phyloP scores from a whole-genome alignment of 2,329 filamentous ascomycete genomes.

The Rugonectria rugulosa region DNA sequence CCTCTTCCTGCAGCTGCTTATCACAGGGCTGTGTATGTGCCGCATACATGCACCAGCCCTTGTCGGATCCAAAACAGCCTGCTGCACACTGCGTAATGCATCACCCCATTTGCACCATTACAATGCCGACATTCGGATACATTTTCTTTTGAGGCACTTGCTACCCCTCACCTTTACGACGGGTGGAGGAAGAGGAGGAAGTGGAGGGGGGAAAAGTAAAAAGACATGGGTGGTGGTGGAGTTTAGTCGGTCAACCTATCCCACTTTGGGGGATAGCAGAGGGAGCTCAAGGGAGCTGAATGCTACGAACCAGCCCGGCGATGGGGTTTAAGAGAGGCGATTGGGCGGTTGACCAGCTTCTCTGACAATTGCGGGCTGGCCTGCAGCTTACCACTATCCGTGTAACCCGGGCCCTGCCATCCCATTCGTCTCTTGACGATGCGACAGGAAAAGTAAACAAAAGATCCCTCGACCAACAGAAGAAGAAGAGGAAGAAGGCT shows the following conservation, averaged over 20 bases:
- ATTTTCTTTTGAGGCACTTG: constrained; percentile 33
- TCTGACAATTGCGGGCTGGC: constrained; percentile 36
- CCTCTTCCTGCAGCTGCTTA: not conserved
- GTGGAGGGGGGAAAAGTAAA: constrained; percentile 8
- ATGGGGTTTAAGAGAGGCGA: constrained; percentile 28
- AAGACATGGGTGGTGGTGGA: constrained; percentile 36
- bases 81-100: constrained; percentile 39
- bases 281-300: constrained; percentile 33
- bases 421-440: constrained; percentile 12
- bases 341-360: constrained; percentile 31
- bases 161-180: constrained; percentile 37
- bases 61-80: constrained; percentile 37
- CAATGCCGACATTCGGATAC: constrained; percentile 26
- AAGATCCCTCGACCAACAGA: constrained; percentile 4
- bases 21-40: constrained; percentile 21
- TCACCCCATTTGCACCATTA: constrained; percentile 35
- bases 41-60: constrained; percentile 25
- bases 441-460: constrained; percentile 23
- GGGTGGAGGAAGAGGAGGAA: constrained; percentile 24
- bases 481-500: too few species aligned
- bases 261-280: constrained; percentile 33
- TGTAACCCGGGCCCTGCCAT: constrained; percentile 19
- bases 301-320: constrained; percentile 28
- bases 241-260: constrained; percentile 31
- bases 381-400: constrained; percentile 27